Evolutionary conservation across 2,329 filamentous ascomycete genomes (phyloP).

Genomic region (Lachnellula suecica): DNA sequence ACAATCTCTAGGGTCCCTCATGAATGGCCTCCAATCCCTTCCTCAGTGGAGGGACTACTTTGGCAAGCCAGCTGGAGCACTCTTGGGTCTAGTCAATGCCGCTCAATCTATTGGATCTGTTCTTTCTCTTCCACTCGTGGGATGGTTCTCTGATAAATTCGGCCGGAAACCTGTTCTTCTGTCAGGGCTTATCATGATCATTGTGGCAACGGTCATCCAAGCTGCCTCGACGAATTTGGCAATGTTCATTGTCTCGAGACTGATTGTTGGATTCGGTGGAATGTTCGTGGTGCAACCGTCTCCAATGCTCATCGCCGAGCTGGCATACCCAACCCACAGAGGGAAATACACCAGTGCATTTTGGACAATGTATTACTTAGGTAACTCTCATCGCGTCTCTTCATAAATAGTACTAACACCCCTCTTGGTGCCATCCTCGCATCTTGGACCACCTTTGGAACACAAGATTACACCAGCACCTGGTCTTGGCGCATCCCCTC

Average conservation of each 20-base stretch:
- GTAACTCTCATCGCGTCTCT: not conserved
- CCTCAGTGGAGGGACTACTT: constrained; percentile 35
- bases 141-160: constrained; percentile 33
- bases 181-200: constrained; percentile 35
- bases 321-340: constrained; percentile 38
- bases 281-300: constrained; percentile 41
- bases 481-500: constrained; percentile 26
- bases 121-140: constrained; percentile 37
- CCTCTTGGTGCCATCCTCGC: constrained; percentile 37
- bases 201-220: constrained; percentile 38
- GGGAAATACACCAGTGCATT: constrained; percentile 25
- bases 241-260: constrained; percentile 37
- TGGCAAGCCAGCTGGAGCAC: constrained; percentile 30
- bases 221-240: constrained; percentile 35
- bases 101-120: constrained; percentile 32
- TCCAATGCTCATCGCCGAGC: constrained; percentile 36
- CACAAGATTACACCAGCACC: not conserved
- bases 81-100: constrained; percentile 34
- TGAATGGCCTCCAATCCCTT: constrained; percentile 39
- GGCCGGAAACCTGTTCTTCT: constrained; percentile 29
- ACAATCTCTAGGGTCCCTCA: constrained; percentile 25
- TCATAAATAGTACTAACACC: not conserved
- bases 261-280: constrained; percentile 38
- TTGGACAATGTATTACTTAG: constrained; percentile 3
- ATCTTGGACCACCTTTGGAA: constrained; percentile 43